Evolutionary conservation across 768 basidiomycete species (phyloP), one percentile per base, ranked within the genome.

Genomic region (Suillus sp.): DNA sequence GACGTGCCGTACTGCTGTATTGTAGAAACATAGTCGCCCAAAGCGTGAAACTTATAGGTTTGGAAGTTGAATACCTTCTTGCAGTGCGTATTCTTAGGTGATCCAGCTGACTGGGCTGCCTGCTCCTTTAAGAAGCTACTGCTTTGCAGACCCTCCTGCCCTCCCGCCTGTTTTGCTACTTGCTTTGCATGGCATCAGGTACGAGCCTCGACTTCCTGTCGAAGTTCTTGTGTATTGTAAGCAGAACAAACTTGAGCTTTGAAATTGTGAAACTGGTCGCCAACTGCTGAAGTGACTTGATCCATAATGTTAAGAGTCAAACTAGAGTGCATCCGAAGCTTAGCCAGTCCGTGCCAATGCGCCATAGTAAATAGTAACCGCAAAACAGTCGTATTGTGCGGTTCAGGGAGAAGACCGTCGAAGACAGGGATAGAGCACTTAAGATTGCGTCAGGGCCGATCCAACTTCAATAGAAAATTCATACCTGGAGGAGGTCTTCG

Each of bases 401-500:
- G 63, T 62, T 45, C 43, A 8, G 50, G 27, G 22, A 69, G 55
- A 2, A 78, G 72, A 13, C 74, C 70, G 11, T 73, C 71, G 27
- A 79, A 70, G 6, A 62, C 66, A 4, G 78, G 78, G 0, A 79
- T 75, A 1, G 66, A 34, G 47, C 74, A 75, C 74, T 75, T 35
- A 9, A 42, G 43, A 38, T 38, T 0, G n/a, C 20, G 10, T 45
- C n/a, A 45, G 10, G 9, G 38, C 38, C 8, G 9, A 45, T n/a
- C 3, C 10, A 45, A 4, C n/a, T n/a, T 45, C 43, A n/a, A 1
- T 45, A 11, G n/a, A 14, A 1, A 38, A 38, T 16, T 3, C 38
- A 38, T 38, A 61, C 60, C 67, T 78, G 78, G 0, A 78, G 62
- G 11, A 78, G 66, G 56, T 79, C 78, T 55, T 79, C 73, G 63